A percentile compares a stretch with the other conserved stretches of the same genome.
Evolutionary conservation across 257 asterid genomes (phyloP).

Genomic region (Scutellaria minor): DNA sequence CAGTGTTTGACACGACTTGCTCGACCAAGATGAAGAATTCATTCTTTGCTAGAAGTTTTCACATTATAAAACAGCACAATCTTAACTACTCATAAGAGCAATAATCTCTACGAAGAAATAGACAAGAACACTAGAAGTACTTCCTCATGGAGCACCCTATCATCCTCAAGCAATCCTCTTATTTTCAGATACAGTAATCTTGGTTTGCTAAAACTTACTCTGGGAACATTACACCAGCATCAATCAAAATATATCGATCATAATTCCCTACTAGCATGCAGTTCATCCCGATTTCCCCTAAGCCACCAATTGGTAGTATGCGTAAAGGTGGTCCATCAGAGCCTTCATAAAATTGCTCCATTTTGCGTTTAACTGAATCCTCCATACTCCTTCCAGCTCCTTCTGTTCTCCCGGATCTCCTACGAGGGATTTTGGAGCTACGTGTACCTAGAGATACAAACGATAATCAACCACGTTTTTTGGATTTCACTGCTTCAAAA

Average conservation of each 20-base stretch:
- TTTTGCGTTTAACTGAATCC: slow-evolving; percentile 91
- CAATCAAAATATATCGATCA: slow-evolving; percentile 92
- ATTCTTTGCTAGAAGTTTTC: not conserved
- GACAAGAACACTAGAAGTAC: not conserved
- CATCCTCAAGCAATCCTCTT: slow-evolving; percentile 1
- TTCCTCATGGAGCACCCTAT: not conserved
- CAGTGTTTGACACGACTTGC: not conserved
- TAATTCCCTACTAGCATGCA: slow-evolving; percentile 97
- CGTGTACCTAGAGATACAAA: slow-evolving; percentile 49
- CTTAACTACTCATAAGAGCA: slow-evolving; percentile 19
- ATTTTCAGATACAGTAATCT: not conserved
- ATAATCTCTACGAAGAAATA: slow-evolving; percentile 2
- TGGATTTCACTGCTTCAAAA: not conserved
- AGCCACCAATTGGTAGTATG: slow-evolving; percentile 93
- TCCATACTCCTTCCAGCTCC: slow-evolving; percentile 95
- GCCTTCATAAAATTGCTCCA: slow-evolving; percentile 98
- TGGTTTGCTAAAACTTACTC: slow-evolving; percentile 62
- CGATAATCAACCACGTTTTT: not conserved
- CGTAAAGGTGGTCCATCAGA: slow-evolving; percentile 94
- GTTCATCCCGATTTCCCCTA: slow-evolving; percentile 99
- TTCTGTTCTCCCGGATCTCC: slow-evolving; percentile 63
- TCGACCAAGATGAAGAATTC: not conserved
- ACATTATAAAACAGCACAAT: not conserved
- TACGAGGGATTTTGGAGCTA: slow-evolving; percentile 59
- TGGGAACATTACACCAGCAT: slow-evolving; percentile 99